Conservation (phyloP, 1,139 yeast species). For the Yarrowia galli region DNA sequence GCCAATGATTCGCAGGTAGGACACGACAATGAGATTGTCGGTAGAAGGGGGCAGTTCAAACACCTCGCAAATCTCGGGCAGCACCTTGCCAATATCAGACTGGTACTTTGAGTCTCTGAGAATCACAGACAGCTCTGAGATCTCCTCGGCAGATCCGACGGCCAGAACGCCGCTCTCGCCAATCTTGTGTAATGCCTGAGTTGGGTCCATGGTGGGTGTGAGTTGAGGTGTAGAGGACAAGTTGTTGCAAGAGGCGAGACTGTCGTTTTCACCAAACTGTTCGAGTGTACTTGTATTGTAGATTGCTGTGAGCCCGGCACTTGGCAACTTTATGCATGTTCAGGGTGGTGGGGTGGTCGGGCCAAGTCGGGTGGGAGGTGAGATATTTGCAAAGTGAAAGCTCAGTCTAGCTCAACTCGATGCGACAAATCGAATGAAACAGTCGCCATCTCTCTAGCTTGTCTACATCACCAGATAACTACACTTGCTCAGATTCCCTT, state of each 20-base stretch:
- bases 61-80: constrained; percentile 25
- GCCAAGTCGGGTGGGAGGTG: too few relatives aligned
- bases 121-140: constrained; percentile 5
- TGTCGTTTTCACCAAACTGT: too few relatives aligned
- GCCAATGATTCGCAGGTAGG: constrained; percentile 25
- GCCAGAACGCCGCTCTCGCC: constrained; percentile 1
- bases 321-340: constrained; percentile 2
- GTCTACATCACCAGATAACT: neutral
- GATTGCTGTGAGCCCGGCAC: neutral
- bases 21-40: neutral
- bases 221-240: too few relatives aligned
- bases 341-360: too few relatives aligned
- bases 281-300: neutral
- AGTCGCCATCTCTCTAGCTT: neutral
- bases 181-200: neutral
- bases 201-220: constrained; percentile 1
- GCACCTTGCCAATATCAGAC: constrained; percentile 4
- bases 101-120: constrained; percentile 17
- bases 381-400: too few relatives aligned
- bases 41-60: neutral
- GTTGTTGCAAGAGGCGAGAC: too few relatives aligned
- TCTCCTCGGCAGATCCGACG: constrained; percentile 15
- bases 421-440: neutral
- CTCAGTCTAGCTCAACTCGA: too few relatives aligned
- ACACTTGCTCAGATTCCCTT: constrained; percentile 2